Conservation (phyloP, 371 early-diverging fungal genomes). For the Mucor irregularis region DNA sequence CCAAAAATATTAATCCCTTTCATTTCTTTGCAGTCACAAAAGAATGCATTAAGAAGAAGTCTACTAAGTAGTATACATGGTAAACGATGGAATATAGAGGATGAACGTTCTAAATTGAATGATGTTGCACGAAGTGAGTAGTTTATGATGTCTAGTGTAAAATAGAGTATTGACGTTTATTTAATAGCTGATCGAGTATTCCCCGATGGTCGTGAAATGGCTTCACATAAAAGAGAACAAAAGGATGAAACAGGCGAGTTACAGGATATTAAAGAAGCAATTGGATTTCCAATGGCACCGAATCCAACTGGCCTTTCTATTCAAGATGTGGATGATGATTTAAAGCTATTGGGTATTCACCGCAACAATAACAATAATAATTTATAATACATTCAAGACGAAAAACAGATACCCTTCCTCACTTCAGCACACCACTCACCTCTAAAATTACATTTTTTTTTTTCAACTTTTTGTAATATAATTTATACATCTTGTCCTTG, state of each 20-base stretch:
- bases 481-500: too few species aligned
- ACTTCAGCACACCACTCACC: too few species aligned
- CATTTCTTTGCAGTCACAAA: constrained; percentile 31
- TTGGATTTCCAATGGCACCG: constrained; percentile 51
- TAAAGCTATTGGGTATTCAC: constrained; percentile 40
- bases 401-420: too few species aligned
- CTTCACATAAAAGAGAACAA: constrained; percentile 36
- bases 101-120: constrained; percentile 26
- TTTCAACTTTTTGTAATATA: too few species aligned
- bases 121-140: constrained; percentile 17
- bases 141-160: constrained; percentile 7
- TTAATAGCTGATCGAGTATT: constrained; percentile 11
- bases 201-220: constrained; percentile 34
- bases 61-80: constrained; percentile 12
- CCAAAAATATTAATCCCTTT: neutral
- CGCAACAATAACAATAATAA: neutral
- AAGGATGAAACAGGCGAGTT: constrained; percentile 49
- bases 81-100: constrained; percentile 25
- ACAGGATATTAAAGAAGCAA: constrained; percentile 39
- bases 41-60: constrained; percentile 27
- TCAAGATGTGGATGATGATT: constrained; percentile 49
- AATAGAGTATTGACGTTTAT: constrained; percentile 14
- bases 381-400: too few species aligned
- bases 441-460: too few species aligned
- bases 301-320: constrained; percentile 35